Evolutionary conservation across 176 grass and related monocot species (phyloP).

Genomic region (Carex scoparia): DNA sequence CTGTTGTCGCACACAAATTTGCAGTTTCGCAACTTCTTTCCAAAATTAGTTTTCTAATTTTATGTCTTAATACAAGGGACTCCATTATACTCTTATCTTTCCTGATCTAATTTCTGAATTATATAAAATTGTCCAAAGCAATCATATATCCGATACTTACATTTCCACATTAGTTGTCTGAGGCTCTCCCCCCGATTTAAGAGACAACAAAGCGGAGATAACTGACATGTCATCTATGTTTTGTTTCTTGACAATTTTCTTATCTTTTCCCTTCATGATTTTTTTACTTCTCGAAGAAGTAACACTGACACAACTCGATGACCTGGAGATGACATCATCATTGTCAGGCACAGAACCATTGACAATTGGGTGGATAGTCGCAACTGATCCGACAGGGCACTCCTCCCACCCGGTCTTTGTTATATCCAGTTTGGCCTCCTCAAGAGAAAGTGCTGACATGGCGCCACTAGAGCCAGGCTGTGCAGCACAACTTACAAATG

Average conservation of each 20-base stretch:
- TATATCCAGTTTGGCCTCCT: slow-evolving; percentile 2
- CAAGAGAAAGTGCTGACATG: not conserved
- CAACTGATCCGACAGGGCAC: slow-evolving; percentile 13
- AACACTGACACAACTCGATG: slow-evolving; percentile 1
- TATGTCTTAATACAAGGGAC: not conserved
- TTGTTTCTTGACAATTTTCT: not conserved
- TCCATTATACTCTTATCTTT: not conserved
- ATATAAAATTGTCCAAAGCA: not conserved
- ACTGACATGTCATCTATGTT: not conserved
- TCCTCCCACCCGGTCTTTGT: not conserved
- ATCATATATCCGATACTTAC: not conserved
- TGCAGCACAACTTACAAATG: not conserved
- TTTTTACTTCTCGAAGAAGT: slow-evolving; percentile 8
- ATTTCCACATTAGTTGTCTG: not conserved
- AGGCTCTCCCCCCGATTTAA: not conserved
- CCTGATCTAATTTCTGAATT: not conserved
- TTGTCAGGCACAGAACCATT: not conserved
- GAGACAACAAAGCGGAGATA: slow-evolving; percentile 1
- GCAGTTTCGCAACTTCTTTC: not conserved
- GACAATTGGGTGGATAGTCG: not conserved
- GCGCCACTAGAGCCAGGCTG: not conserved
- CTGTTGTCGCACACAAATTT: not conserved
- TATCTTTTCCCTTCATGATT: slow-evolving; percentile 4
- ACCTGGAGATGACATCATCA: not conserved
- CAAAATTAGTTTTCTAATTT: not conserved